Evolutionary conservation across 2,329 filamentous ascomycete species (phyloP).

Genomic region (Pestalotiopsis fici): DNA sequence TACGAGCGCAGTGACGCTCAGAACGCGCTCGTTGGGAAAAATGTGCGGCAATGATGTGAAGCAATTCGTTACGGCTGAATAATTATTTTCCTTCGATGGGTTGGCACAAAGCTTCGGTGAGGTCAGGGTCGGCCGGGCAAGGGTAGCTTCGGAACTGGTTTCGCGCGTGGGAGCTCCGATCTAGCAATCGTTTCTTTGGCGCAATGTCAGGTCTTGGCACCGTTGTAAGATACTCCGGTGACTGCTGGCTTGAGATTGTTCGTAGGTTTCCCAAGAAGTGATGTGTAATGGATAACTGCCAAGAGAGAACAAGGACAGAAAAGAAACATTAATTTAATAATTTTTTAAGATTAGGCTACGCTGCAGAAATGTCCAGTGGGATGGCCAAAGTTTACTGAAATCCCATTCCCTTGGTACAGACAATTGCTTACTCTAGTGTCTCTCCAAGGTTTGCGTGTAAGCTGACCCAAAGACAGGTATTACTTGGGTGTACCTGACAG

Average conservation of each 20-base stretch:
- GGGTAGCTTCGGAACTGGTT: slow-evolving; percentile 2
- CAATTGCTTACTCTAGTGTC: not conserved
- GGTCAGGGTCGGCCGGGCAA: not conserved
- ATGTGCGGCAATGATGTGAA: not conserved
- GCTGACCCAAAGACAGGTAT: not conserved
- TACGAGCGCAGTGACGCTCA: not conserved
- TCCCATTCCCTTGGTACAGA: not conserved
- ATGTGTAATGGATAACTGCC: not conserved
- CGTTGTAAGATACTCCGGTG: not conserved
- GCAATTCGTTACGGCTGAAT: slow-evolving; percentile 4
- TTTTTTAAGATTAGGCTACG: not conserved
- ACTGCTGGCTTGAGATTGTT: no score
- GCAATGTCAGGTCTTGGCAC: not conserved
- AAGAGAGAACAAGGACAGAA: not conserved
- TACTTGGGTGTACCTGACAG: not conserved
- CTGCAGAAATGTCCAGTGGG: not conserved
- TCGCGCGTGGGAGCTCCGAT: not conserved
- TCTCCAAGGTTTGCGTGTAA: not conserved
- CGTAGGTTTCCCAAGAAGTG: no score
- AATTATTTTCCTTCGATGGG: not conserved
- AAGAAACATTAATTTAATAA: not conserved
- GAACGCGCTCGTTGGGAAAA: not conserved
- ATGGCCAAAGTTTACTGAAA: not conserved
- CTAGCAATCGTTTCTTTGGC: not conserved
- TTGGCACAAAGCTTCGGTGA: not conserved